A percentile compares a stretch with the other conserved stretches of the same genome.
phyloP scores from a whole-genome alignment of 208 protist species.

The Leishmania mexicana region DNA sequence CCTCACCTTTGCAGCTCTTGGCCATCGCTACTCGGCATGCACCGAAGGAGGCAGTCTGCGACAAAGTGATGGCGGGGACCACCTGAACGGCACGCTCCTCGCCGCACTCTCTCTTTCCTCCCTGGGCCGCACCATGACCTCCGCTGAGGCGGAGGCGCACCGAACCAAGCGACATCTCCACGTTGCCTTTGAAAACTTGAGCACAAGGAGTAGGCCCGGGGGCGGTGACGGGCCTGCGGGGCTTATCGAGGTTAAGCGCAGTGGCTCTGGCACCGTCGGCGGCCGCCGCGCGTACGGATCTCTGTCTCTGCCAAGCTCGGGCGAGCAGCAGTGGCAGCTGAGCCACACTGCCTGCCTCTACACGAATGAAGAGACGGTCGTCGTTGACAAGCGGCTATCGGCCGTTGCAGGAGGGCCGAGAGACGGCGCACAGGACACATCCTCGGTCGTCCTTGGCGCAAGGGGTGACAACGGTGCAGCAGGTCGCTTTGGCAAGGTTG shows the following conservation, averaged over 20 bases:
- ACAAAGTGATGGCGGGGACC: background rate
- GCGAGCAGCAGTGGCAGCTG: background rate
- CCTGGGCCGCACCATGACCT: constrained; percentile 19
- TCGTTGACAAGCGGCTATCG: background rate
- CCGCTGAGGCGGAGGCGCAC: constrained; percentile 9
- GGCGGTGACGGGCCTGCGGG: background rate
- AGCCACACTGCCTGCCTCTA: constrained; percentile 2
- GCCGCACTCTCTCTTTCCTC: constrained; percentile 11
- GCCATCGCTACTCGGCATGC: background rate
- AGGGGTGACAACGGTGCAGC: background rate
- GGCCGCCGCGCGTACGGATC: background rate
- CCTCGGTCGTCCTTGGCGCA: background rate
- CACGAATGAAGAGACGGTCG: background rate
- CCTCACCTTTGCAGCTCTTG: background rate
- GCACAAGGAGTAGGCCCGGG: background rate
- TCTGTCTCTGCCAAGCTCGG: background rate
- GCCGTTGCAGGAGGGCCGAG: background rate
- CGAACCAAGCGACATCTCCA: constrained; percentile 5
- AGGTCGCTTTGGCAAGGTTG: background rate
- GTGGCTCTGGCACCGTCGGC: background rate
- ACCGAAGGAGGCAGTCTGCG: background rate
- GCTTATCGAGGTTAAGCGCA: background rate
- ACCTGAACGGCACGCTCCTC: background rate
- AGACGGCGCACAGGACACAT: too few species aligned
- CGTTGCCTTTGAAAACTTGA: background rate